Evolutionary conservation across 2,329 filamentous ascomycete genomes (phyloP).

Genomic region (Trichoderma harzianum): DNA sequence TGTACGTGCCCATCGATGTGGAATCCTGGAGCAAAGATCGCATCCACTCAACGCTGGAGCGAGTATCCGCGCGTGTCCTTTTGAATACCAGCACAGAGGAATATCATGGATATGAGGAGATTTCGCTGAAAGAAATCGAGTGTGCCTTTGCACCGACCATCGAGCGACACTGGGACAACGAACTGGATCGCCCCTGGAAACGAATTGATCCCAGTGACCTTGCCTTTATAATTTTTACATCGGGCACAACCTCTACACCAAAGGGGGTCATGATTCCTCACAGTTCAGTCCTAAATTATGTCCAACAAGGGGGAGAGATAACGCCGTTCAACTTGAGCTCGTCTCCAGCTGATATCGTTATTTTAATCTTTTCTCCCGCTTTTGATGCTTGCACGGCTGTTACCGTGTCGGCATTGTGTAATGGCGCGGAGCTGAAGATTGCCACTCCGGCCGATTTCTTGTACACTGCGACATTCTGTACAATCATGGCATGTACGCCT

Average conservation of each 20-base stretch:
- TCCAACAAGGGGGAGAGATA: neutral
- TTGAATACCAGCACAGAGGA: neutral
- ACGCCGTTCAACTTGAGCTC: neutral
- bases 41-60: neutral
- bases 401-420: neutral
- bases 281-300: neutral
- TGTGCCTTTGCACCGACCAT: neutral
- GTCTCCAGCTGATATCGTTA: neutral
- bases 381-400: neutral
- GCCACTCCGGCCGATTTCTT: neutral
- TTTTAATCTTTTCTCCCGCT: neutral
- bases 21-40: conserved; percentile 5
- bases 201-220: neutral
- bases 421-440: neutral
- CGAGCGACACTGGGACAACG: neutral
- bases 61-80: neutral
- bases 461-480: neutral
- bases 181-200: neutral
- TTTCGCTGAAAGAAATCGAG: neutral
- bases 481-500: neutral
- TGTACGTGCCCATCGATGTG: neutral
- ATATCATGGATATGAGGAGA: neutral
- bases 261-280: conserved; percentile 5
- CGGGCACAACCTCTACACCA: neutral
- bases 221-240: conserved; percentile 1